Percentiles rank a stretch among this genome's conserved stretches.
These are phyloP conservation scores for Ampelomyces quisqualis DNA, from an alignment of 2,329 filamentous ascomycete species.

Conservation along the genomic window DNA sequence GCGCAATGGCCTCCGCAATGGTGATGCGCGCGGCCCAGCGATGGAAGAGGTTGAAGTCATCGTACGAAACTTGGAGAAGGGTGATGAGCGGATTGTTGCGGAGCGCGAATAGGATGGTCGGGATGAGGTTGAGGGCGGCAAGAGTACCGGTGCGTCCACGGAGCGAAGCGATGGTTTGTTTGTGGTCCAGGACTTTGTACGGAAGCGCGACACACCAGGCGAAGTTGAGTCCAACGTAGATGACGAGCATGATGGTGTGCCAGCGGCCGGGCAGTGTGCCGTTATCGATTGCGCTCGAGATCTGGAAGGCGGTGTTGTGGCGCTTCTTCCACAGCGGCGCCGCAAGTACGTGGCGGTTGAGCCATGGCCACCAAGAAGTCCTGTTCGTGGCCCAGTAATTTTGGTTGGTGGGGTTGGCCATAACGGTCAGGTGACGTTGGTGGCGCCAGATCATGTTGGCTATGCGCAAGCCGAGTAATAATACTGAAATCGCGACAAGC, in stretches of 20 bases:
- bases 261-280: slow-evolving; percentile 79
- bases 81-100: slow-evolving; percentile 91
- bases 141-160: slow-evolving; percentile 83
- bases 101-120: slow-evolving; percentile 81
- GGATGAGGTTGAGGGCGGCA: slow-evolving; percentile 86
- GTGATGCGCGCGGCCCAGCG: slow-evolving; percentile 79
- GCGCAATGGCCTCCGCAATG: slow-evolving; percentile 67
- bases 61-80: slow-evolving; percentile 83
- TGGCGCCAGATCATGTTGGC: slow-evolving; percentile 47
- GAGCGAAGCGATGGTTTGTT: slow-evolving; percentile 72
- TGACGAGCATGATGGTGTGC: slow-evolving; percentile 66
- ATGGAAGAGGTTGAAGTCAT: slow-evolving; percentile 91
- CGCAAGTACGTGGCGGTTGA: slow-evolving; percentile 65
- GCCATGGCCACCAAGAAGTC: slow-evolving; percentile 54
- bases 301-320: slow-evolving; percentile 73
- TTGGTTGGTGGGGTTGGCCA: slow-evolving; percentile 46
- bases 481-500: slow-evolving; percentile 32
- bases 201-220: slow-evolving; percentile 72
- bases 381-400: slow-evolving; percentile 51
- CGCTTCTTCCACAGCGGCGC: slow-evolving; percentile 72
- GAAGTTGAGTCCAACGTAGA: slow-evolving; percentile 72
- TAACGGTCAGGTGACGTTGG: slow-evolving; percentile 49
- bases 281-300: slow-evolving; percentile 67
- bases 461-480: slow-evolving; percentile 47
- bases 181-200: slow-evolving; percentile 52